Percentiles rank a stretch among this genome's conserved stretches.
These are phyloP conservation scores for Salix arbutifolia DNA, from an alignment of 345 rosid genomes.

Conservation along the genomic window DNA sequence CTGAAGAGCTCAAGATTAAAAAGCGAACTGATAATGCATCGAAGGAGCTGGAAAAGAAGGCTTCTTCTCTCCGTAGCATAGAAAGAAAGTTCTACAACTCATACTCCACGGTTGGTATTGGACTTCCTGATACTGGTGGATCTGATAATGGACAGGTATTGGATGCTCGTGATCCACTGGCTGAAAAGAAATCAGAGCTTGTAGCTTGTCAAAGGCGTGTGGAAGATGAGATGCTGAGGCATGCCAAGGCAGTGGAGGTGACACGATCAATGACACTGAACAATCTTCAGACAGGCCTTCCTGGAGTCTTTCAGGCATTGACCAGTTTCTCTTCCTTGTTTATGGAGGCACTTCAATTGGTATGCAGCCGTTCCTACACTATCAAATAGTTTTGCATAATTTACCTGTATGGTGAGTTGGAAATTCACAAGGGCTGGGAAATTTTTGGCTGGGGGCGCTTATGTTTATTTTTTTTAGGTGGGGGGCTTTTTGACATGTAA, in stretches of 20 bases:
- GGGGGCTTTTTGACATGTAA: constrained; percentile 32
- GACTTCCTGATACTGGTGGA: constrained; percentile 70
- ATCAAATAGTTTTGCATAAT: constrained; percentile 47
- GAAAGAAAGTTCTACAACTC: constrained; percentile 94
- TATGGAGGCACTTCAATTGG: constrained; percentile 57
- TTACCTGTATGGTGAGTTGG: constrained; percentile 26
- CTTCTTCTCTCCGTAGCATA: constrained; percentile 75
- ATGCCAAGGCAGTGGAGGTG: constrained; percentile 84
- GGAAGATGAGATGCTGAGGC: constrained; percentile 86
- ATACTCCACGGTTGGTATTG: constrained; percentile 84
- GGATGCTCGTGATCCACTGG: constrained; percentile 88
- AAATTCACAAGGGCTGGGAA: constrained; percentile 29
- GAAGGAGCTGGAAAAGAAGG: constrained; percentile 90
- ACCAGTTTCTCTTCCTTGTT: constrained; percentile 81
- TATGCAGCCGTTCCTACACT: constrained; percentile 70
- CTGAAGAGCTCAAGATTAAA: constrained; percentile 74
- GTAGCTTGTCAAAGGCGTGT: constrained; percentile 82
- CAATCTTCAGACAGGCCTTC: constrained; percentile 83
- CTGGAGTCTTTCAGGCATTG: constrained; percentile 88
- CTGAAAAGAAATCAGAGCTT: constrained; percentile 80
- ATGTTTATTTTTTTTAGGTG: constrained; percentile 10
- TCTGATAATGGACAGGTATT: constrained; percentile 56
- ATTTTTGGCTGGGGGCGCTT: constrained; percentile 32
- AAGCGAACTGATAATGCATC: constrained; percentile 72
- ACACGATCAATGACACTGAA: constrained; percentile 89